Conservation (phyloP, 306 rosid species). For the Vigna radiata region DNA sequence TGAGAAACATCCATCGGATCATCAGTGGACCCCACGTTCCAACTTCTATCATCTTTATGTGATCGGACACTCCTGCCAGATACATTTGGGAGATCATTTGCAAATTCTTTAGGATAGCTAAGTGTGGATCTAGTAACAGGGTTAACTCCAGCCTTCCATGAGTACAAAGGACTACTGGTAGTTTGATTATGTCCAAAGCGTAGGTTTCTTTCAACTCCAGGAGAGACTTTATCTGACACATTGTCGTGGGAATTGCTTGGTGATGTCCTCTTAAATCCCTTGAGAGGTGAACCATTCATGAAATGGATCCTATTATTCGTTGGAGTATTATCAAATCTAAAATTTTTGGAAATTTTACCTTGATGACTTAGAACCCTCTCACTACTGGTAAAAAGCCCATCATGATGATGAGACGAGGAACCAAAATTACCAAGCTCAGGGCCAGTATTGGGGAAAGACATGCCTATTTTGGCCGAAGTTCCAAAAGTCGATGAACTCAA, state of each 20-base stretch:
- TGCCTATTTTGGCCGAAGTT: slow-evolving; percentile 57
- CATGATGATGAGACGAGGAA: slow-evolving; percentile 52
- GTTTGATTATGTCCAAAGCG: slow-evolving; percentile 46
- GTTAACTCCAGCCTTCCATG: slow-evolving; percentile 51
- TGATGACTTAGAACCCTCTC: slow-evolving; percentile 51
- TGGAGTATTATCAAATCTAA: slow-evolving; percentile 56
- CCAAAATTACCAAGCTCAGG: slow-evolving; percentile 51
- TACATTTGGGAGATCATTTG: slow-evolving; percentile 47
- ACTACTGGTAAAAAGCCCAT: slow-evolving; percentile 47
- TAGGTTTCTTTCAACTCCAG: slow-evolving; percentile 54
- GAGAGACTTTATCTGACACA: slow-evolving; percentile 49
- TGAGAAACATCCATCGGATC: slow-evolving; percentile 66
- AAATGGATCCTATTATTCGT: slow-evolving; percentile 49
- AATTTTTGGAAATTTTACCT: slow-evolving; percentile 52
- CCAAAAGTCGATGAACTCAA: slow-evolving; percentile 59
- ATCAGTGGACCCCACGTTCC: slow-evolving; percentile 57
- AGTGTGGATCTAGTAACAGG: slow-evolving; percentile 51
- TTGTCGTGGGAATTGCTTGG: slow-evolving; percentile 51
- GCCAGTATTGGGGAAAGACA: slow-evolving; percentile 51
- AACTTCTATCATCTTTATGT: slow-evolving; percentile 54
- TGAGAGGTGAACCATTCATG: slow-evolving; percentile 51
- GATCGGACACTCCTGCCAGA: slow-evolving; percentile 54
- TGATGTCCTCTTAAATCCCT: slow-evolving; percentile 53
- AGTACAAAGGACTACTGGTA: slow-evolving; percentile 57
- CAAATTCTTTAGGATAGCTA: slow-evolving; percentile 50